A percentile compares a stretch with the other conserved stretches of the same genome.
These are phyloP conservation scores for Aspergillus sp. DNA, from an alignment of 2,329 filamentous ascomycete genomes.

Conservation along the genomic window DNA sequence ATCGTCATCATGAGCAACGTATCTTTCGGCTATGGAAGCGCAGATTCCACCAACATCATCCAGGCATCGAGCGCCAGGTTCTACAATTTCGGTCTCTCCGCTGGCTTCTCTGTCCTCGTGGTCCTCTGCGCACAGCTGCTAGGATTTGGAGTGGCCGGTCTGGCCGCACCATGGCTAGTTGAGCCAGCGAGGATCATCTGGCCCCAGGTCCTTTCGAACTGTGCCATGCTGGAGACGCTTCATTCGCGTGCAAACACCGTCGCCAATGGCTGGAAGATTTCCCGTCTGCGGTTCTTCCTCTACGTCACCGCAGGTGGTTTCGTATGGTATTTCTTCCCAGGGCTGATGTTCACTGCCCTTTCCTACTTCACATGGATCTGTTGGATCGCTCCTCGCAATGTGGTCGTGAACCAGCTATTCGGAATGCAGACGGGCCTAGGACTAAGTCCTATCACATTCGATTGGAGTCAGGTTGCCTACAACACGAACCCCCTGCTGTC, in stretches of 20 bases:
- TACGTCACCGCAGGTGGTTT: conserved; percentile 34
- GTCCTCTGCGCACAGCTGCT: conserved; percentile 44
- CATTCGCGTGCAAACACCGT: conserved; percentile 41
- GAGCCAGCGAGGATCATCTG: conserved; percentile 44
- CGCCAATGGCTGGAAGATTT: conserved; percentile 43
- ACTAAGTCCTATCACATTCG: conserved; percentile 35
- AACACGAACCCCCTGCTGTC: conserved; percentile 38
- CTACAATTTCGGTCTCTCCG: conserved; percentile 45
- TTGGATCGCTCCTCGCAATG: conserved; percentile 53
- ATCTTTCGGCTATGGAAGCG: conserved; percentile 50
- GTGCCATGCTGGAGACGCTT: conserved; percentile 41
- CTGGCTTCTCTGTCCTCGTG: conserved; percentile 43
- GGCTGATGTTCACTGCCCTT: conserved; percentile 52
- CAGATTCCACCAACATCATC: conserved; percentile 51
- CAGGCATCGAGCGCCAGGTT: conserved; percentile 43
- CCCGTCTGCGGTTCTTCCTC: conserved; percentile 42
- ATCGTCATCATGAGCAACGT: conserved; percentile 55
- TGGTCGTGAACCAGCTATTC: conserved; percentile 51
- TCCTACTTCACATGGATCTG: conserved; percentile 53
- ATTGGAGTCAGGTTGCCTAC: conserved; percentile 39
- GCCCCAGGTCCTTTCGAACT: conserved; percentile 43
- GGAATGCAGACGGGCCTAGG: conserved; percentile 38
- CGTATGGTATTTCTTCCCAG: conserved; percentile 57
- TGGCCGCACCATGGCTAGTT: conserved; percentile 41
- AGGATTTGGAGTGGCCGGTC: conserved; percentile 45